These are phyloP conservation scores for Symbiodinium pilosum DNA, from an alignment of 73 alveolate species.

Conservation along the genomic window DNA sequence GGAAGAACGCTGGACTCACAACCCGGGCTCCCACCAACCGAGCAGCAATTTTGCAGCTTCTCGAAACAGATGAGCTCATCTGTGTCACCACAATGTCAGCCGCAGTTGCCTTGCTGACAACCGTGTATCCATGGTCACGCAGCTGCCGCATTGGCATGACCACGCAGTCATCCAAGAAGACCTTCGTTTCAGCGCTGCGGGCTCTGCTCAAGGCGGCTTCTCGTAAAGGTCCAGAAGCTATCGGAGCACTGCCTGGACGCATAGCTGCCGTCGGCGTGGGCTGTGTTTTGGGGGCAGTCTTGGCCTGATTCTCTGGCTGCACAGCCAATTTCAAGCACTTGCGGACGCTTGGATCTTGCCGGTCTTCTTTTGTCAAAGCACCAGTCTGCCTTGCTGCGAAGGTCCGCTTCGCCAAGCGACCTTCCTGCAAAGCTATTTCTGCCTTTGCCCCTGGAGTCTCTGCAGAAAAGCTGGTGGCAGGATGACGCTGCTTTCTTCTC, in stretches of 20 bases:
- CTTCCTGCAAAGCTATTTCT: not conserved
- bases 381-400: not conserved
- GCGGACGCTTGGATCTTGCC: not conserved
- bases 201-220: not conserved
- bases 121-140: not conserved
- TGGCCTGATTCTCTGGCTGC: no score
- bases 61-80: not conserved
- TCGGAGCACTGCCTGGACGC: not conserved
- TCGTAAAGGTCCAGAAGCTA: not conserved
- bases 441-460: not conserved
- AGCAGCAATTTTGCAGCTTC: not conserved
- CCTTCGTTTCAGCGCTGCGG: not conserved
- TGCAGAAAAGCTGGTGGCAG: not conserved
- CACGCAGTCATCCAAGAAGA: not conserved
- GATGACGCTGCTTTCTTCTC: not conserved
- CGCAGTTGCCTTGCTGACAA: not conserved
- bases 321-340: not conserved
- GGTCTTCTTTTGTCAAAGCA: not conserved
- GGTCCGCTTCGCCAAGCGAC: not conserved
- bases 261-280: not conserved
- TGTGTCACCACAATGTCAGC: not conserved
- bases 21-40: not conserved
- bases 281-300: not conserved
- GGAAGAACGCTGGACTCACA: not conserved
- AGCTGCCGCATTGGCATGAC: not conserved